Conservation (phyloP, 2,329 filamentous ascomycete species). For the Plectosphaerella sp. region DNA sequence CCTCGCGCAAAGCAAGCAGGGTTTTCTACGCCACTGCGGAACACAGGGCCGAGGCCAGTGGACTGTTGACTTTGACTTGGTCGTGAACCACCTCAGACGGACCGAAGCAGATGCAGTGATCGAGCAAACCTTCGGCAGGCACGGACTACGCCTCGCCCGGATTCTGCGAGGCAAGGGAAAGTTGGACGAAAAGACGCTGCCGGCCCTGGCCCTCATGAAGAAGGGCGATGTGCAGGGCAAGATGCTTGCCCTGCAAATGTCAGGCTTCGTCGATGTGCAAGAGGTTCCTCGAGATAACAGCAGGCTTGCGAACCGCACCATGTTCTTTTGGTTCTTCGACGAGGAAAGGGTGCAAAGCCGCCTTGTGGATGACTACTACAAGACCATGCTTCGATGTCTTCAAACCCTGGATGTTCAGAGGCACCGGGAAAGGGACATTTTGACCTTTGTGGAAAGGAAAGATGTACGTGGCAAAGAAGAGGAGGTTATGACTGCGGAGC, state of each 20-base stretch:
- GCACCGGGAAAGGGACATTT: slow-evolving; percentile 63
- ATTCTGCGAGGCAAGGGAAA: slow-evolving; percentile 85
- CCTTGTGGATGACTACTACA: slow-evolving; percentile 79
- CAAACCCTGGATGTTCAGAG: slow-evolving; percentile 77
- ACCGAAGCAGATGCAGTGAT: slow-evolving; percentile 79
- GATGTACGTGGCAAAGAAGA: slow-evolving; percentile 84
- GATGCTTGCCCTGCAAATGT: slow-evolving; percentile 80
- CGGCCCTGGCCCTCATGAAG: slow-evolving; percentile 75
- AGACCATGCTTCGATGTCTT: slow-evolving; percentile 79
- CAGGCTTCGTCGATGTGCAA: slow-evolving; percentile 84
- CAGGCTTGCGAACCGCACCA: slow-evolving; percentile 74
- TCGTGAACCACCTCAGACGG: slow-evolving; percentile 68
- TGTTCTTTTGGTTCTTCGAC: slow-evolving; percentile 93
- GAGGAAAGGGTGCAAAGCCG: slow-evolving; percentile 64
- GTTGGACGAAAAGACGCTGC: slow-evolving; percentile 88
- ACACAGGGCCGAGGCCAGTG: slow-evolving; percentile 65
- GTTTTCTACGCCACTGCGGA: slow-evolving; percentile 66
- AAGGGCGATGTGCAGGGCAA: slow-evolving; percentile 81
- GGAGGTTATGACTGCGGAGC: slow-evolving; percentile 69
- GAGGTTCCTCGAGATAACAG: slow-evolving; percentile 88
- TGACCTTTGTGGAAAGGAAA: slow-evolving; percentile 77
- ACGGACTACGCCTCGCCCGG: slow-evolving; percentile 77
- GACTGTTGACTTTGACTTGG: slow-evolving; percentile 75
- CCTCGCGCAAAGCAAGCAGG: slow-evolving; percentile 63
- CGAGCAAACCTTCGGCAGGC: slow-evolving; percentile 68